A percentile compares a stretch with the other conserved stretches of the same genome.
phyloP scores from a whole-genome alignment of 148 eudicot genomes.

The Vaccinium vitisidaea region DNA sequence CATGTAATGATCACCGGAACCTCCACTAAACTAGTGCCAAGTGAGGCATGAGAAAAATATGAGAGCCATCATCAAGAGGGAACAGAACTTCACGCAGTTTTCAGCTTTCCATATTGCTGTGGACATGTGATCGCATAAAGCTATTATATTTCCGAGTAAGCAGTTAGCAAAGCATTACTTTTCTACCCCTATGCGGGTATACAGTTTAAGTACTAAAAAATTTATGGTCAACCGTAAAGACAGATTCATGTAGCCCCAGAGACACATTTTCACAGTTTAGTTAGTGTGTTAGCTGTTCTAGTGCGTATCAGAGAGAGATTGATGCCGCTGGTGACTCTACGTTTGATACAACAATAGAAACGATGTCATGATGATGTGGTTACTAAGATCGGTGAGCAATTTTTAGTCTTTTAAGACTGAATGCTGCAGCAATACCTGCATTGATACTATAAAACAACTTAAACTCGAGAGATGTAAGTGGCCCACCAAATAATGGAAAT shows the following conservation, averaged over 20 bases:
- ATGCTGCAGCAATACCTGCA: not conserved
- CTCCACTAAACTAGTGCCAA: not conserved
- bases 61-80: not conserved
- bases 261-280: not conserved
- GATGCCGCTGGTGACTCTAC: not conserved
- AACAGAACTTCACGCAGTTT: not conserved
- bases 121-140: not conserved
- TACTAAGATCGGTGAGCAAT: not conserved
- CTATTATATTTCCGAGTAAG: not conserved
- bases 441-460: not conserved
- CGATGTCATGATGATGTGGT: not conserved
- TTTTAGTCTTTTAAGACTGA: not conserved
- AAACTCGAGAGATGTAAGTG: not conserved
- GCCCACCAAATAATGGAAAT: constrained; percentile 5
- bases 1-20: not conserved
- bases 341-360: not conserved
- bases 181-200: not conserved
- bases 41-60: not conserved
- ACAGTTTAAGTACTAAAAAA: not conserved
- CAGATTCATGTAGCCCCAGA: not conserved
- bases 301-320: not conserved
- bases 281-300: not conserved
- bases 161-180: not conserved
- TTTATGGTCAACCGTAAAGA: not conserved
- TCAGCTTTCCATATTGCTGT: not conserved